Evolutionary conservation across 495 filamentous ascomycete species (phyloP).

Genomic region (Pseudevernia furfuracea): DNA sequence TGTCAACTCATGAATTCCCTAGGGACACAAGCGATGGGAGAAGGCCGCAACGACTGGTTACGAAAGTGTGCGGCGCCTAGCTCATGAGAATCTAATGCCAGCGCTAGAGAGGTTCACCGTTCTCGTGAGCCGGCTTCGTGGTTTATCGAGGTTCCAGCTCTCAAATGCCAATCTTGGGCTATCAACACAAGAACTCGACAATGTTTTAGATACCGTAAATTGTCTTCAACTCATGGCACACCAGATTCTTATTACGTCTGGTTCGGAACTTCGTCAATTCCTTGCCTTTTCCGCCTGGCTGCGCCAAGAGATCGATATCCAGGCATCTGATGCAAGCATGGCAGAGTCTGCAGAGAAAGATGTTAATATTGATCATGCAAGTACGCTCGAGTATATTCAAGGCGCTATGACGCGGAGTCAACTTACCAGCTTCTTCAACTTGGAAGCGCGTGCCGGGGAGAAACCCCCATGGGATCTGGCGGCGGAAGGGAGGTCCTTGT

Average conservation of each 20-base stretch:
- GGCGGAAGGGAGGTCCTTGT: slow-evolving; percentile 42
- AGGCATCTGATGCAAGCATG: slow-evolving; percentile 39
- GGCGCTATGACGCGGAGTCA: slow-evolving; percentile 44
- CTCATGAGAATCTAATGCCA: slow-evolving; percentile 81
- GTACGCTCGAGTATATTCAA: slow-evolving; percentile 45
- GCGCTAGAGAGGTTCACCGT: slow-evolving; percentile 76
- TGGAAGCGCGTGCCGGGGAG: slow-evolving; percentile 2
- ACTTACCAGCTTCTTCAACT: slow-evolving; percentile 37
- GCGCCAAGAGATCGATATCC: slow-evolving; percentile 67
- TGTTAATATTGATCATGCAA: slow-evolving; percentile 40
- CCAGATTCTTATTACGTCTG: slow-evolving; percentile 59
- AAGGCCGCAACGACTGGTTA: slow-evolving; percentile 72
- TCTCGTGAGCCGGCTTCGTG: slow-evolving; percentile 76
- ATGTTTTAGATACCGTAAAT: slow-evolving; percentile 60
- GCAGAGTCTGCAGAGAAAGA: slow-evolving; percentile 43
- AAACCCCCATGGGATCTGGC: slow-evolving; percentile 24
- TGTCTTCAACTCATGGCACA: slow-evolving; percentile 67
- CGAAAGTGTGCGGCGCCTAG: slow-evolving; percentile 64
- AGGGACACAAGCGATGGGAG: slow-evolving; percentile 96
- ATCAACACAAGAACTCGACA: slow-evolving; percentile 49
- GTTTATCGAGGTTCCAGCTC: slow-evolving; percentile 72
- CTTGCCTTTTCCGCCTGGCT: slow-evolving; percentile 77
- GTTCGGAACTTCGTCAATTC: slow-evolving; percentile 74
- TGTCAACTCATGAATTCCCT: slow-evolving; percentile 20
- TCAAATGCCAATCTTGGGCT: slow-evolving; percentile 59